A percentile compares a stretch with the other conserved stretches of the same genome.
Evolutionary conservation across 148 eudicot genomes (phyloP).

Genomic region (Hydrangea macrophylla): DNA sequence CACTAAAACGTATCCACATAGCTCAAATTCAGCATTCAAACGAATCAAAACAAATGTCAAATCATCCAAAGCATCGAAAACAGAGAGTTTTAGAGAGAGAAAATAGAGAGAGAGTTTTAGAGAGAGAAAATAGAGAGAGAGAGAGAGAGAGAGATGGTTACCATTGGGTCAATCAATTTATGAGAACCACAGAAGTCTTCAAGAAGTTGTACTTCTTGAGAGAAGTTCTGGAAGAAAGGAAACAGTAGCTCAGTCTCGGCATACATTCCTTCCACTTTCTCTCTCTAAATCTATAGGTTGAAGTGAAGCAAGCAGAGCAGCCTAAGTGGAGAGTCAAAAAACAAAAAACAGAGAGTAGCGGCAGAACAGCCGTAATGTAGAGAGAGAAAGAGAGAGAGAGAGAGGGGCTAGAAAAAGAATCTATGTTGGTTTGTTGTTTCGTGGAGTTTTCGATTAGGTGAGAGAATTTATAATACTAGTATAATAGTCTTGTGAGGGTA

Average conservation of each 20-base stretch:
- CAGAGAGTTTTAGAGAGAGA: not conserved
- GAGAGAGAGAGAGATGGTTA: conserved; percentile 12
- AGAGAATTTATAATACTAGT: not conserved
- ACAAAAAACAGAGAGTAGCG: conserved; percentile 12
- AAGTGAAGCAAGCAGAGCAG: not conserved
- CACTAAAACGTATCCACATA: not conserved
- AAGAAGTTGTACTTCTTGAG: conserved; percentile 58
- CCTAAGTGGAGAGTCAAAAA: conserved; percentile 20
- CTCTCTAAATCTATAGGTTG: conserved; percentile 2
- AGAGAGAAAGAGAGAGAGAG: conserved; percentile 1
- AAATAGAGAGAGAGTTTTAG: too few species aligned
- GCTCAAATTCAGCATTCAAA: not conserved
- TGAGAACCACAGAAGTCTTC: conserved; percentile 54
- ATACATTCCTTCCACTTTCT: conserved; percentile 49
- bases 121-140: too few species aligned
- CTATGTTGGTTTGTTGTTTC: not conserved
- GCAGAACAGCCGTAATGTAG: conserved; percentile 18
- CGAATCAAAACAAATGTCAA: conserved; percentile 10
- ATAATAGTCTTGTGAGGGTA: too few species aligned
- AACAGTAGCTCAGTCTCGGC: conserved; percentile 57
- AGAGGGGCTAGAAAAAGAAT: not conserved
- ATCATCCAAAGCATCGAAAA: not conserved
- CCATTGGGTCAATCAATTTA: conserved; percentile 51
- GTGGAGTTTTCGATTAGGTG: not conserved
- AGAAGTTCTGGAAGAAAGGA: conserved; percentile 63